These are phyloP conservation scores for Diaporthe eres DNA, from an alignment of 2,329 filamentous ascomycete genomes.

Conservation along the genomic window DNA sequence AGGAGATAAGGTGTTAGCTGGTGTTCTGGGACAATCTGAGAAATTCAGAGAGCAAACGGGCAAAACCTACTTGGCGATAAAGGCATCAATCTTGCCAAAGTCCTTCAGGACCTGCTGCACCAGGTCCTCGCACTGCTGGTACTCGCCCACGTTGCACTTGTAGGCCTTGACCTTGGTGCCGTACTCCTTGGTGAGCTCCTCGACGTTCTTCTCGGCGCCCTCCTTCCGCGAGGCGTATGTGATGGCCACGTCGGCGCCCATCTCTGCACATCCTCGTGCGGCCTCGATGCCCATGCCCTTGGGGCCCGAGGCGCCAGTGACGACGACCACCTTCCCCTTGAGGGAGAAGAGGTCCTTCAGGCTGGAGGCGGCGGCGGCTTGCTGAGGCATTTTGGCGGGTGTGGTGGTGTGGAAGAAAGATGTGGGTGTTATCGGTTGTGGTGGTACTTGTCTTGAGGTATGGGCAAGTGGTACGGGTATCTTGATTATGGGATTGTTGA, in stretches of 20 bases:
- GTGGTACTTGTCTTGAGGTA: background rate
- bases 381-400: constrained; percentile 65
- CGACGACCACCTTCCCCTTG: constrained; percentile 78
- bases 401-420: background rate
- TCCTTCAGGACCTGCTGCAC: constrained; percentile 77
- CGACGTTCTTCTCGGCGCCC: constrained; percentile 74
- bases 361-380: constrained; percentile 68
- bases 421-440: background rate
- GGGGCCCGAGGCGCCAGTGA: constrained; percentile 77
- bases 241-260: constrained; percentile 77
- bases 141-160: constrained; percentile 70
- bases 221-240: constrained; percentile 80
- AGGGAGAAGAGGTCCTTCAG: constrained; percentile 78
- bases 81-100: constrained; percentile 81
- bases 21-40: background rate
- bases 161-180: constrained; percentile 76
- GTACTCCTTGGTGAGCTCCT: constrained; percentile 74
- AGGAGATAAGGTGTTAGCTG: background rate
- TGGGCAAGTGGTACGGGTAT: constrained; percentile 4
- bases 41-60: background rate
- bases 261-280: constrained; percentile 76
- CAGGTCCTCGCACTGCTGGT: constrained; percentile 65
- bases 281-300: constrained; percentile 78
- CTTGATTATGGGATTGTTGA: constrained; percentile 28
- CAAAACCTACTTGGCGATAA: constrained; percentile 78